phyloP scores from a whole-genome alignment of 306 rosid genomes.

The Coriaria nepalensis region DNA sequence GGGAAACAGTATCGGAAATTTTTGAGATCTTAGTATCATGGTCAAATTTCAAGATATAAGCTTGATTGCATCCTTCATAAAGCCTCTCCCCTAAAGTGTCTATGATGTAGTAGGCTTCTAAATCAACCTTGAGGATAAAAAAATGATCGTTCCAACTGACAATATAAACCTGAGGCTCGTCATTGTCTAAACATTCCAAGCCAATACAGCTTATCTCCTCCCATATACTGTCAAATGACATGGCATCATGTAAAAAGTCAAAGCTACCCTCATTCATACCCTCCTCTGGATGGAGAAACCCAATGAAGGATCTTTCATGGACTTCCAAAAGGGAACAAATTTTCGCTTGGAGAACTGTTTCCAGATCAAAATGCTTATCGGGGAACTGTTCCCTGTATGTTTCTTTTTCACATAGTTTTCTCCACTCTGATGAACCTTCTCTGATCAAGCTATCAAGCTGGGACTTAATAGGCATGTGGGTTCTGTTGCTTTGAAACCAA shows the following conservation, averaged over 20 bases:
- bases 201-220: constrained; percentile 72
- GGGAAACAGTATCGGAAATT: constrained; percentile 21
- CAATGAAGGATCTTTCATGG: constrained; percentile 65
- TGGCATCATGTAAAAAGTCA: constrained; percentile 80
- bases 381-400: constrained; percentile 73
- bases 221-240: constrained; percentile 98
- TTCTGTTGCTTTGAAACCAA: constrained; percentile 75
- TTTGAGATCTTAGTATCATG: constrained; percentile 45
- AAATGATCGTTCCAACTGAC: constrained; percentile 99
- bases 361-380: constrained; percentile 96
- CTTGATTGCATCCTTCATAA: constrained; percentile 90
- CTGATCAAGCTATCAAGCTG: constrained; percentile 89
- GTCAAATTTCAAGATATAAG: constrained; percentile 82
- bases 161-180: constrained; percentile 59
- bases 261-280: constrained; percentile 84
- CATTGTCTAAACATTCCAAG: constrained; percentile 27
- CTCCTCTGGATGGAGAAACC: constrained; percentile 94
- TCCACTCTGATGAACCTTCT: constrained; percentile 92
- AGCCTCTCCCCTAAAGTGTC: constrained; percentile 97
- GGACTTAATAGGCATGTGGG: constrained; percentile 87
- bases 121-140: constrained; percentile 88
- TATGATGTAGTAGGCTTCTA: constrained; percentile 73
- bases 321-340: constrained; percentile 76
- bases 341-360: constrained; percentile 86
- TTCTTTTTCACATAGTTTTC: constrained; percentile 76